phyloP scores from a whole-genome alignment of 163 green algal genomes.

The Scenedesmus sp. region DNA sequence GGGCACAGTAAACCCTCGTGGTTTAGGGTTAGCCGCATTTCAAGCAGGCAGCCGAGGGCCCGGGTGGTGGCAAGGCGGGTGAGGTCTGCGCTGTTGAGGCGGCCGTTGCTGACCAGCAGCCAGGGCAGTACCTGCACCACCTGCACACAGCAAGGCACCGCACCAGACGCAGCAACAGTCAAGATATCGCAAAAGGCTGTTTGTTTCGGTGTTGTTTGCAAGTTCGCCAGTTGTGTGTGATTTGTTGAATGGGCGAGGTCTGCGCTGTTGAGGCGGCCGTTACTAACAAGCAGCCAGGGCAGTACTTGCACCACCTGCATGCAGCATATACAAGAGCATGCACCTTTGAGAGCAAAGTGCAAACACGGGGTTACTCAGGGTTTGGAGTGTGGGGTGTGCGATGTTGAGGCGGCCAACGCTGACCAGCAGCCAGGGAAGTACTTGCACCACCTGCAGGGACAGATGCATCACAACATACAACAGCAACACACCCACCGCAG shows the following conservation, averaged over 20 bases:
- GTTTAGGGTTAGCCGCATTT: conserved; percentile 53
- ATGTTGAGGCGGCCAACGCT: conserved; percentile 16
- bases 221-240: no score
- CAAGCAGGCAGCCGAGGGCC: conserved; percentile 60
- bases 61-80: conserved; percentile 54
- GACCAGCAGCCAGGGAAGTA: conserved; percentile 69
- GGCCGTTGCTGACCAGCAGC: conserved; percentile 60
- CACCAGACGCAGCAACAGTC: background rate
- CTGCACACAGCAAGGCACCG: background rate
- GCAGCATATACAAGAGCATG: no score
- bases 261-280: conserved; percentile 48
- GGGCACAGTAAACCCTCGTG: conserved; percentile 7
- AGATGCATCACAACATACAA: background rate
- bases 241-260: conserved; percentile 44
- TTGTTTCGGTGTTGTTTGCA: no score
- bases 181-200: no score
- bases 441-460: conserved; percentile 46
- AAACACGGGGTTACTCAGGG: no score
- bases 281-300: conserved; percentile 67
- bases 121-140: conserved; percentile 65
- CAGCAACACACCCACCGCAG: background rate
- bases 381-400: no score
- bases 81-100: conserved; percentile 56
- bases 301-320: conserved; percentile 58
- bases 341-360: no score